These are phyloP conservation scores for Calonectria hawksworthii DNA, from an alignment of 2,329 filamentous ascomycete species.

Conservation along the genomic window DNA sequence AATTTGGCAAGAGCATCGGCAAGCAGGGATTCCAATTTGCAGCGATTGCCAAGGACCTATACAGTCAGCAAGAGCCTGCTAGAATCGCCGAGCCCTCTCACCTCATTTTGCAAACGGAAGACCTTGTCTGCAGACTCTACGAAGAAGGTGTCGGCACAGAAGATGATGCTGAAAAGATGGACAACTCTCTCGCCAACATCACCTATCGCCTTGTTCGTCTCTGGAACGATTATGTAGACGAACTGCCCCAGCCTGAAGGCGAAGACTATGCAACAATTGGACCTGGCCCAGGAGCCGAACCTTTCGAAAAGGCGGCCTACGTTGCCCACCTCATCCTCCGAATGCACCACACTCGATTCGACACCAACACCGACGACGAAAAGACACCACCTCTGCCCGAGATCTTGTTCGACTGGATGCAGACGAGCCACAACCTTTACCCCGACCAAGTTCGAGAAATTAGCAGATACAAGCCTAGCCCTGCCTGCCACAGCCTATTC, in stretches of 20 bases:
- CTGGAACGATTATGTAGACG: conserved; percentile 69
- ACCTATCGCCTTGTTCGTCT: conserved; percentile 66
- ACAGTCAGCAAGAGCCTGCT: conserved; percentile 68
- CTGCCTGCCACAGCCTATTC: conserved; percentile 82
- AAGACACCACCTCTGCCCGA: conserved; percentile 75
- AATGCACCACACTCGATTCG: conserved; percentile 77
- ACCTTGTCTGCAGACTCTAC: conserved; percentile 76
- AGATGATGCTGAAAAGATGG: conserved; percentile 69
- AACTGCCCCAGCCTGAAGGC: conserved; percentile 62
- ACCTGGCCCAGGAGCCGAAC: conserved; percentile 71
- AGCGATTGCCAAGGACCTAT: conserved; percentile 79
- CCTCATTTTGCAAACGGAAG: conserved; percentile 82
- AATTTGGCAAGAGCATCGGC: conserved; percentile 56
- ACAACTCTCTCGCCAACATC: conserved; percentile 68
- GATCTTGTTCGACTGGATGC: conserved; percentile 86
- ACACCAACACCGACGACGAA: conserved; percentile 53
- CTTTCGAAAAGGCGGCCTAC: conserved; percentile 83
- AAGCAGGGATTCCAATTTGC: conserved; percentile 75
- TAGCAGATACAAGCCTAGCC: conserved; percentile 75
- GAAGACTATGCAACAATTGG: conserved; percentile 75
- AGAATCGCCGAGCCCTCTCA: conserved; percentile 77
- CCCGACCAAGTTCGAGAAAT: conserved; percentile 77
- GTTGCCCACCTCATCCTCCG: conserved; percentile 83
- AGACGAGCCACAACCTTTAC: conserved; percentile 80
- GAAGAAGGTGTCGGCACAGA: conserved; percentile 70